Base-by-base conservation (phyloP, 1,139 yeast species). In the Eremothecium cymbalariae region DNA sequence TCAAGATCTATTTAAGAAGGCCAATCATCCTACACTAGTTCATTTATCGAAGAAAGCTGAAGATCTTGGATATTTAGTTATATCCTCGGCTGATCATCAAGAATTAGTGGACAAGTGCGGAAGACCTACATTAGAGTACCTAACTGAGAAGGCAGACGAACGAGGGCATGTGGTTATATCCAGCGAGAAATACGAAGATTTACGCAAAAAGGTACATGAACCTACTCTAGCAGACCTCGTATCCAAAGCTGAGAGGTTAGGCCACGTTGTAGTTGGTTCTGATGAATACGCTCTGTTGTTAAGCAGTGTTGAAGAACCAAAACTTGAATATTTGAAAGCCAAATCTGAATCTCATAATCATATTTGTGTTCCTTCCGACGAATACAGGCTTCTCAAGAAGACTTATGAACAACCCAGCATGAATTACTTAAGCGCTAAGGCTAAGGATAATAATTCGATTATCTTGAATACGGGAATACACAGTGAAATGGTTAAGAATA, bases 361-460 rank as follows among this genome's bases (percentile, higher is more conserved):
- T 16, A 22, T 21, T 11, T 22, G 30, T 12, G 25, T 39, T 13
- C 26, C 39, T 13, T 13, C 5, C 3, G 18, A 15, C 8, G 43
- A 41, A 14, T 36, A 38, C 20, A 26, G 30, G 13, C 6, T 27
- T 8, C 15, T 30, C n/a, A n/a, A 9, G 8, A 34, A 36, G 4
- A 53, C 46, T 26, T 55, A 54, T n/a, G 49, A 44, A 8, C 26
- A 38, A 8, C 68, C 69, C 18, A 28, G 42, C 11, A 26, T 47
- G 11, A 59, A 51, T 1, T 51, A 45, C 27, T 28, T 55, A 23
- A 30, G 39, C 13, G 36, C 41, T 4, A 49, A 51, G 28, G 59
- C 62, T 4, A 38, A 8, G 28, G 35, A 8, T 17, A 31, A 17
- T 4, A 22, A 18, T 4, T 16, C 15, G 4, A 14, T 16, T 4